These are phyloP conservation scores for Trametes cubensis DNA, from an alignment of 768 basidiomycete genomes.

Conservation along the genomic window DNA sequence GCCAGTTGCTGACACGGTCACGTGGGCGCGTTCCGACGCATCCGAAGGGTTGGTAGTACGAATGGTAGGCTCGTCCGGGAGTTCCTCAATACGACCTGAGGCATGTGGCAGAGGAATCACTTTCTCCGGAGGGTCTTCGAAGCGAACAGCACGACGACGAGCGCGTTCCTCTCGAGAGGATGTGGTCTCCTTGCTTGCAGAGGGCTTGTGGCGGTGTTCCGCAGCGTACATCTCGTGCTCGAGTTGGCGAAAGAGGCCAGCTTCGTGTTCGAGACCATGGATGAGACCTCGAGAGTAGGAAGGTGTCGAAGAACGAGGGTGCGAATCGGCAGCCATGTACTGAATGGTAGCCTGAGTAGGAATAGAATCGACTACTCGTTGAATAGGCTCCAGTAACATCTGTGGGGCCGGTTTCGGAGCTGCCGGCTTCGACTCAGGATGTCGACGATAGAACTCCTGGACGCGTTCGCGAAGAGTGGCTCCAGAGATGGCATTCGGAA, in stretches of 20 bases:
- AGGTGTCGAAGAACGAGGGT: not conserved
- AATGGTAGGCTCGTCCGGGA: too few species aligned
- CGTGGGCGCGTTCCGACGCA: too few species aligned
- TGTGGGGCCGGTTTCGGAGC: not conserved
- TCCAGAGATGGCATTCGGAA: conserved; percentile 25
- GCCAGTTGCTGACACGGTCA: not conserved
- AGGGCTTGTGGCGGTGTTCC: conserved; percentile 1
- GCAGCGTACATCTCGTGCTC: conserved; percentile 9
- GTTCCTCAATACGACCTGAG: too few species aligned
- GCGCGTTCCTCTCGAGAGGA: not conserved
- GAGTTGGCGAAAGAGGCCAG: not conserved
- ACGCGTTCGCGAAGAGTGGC: conserved; percentile 5
- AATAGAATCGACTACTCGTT: not conserved
- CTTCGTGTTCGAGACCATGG: conserved; percentile 1
- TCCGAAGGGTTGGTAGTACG: too few species aligned
- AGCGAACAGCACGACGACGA: not conserved
- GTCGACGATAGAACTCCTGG: not conserved
- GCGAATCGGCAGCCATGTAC: not conserved
- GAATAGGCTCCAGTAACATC: conserved; percentile 6
- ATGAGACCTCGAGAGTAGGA: not conserved
- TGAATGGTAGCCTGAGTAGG: not conserved
- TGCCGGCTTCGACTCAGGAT: not conserved
- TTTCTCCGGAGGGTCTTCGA: not conserved
- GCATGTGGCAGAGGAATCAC: too few species aligned
- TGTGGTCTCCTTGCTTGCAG: too few species aligned